Evolutionary conservation across 164 flowering plant species (phyloP), one percentile per base, ranked within the genome.

Genomic region (Hamamelis virginiana): DNA sequence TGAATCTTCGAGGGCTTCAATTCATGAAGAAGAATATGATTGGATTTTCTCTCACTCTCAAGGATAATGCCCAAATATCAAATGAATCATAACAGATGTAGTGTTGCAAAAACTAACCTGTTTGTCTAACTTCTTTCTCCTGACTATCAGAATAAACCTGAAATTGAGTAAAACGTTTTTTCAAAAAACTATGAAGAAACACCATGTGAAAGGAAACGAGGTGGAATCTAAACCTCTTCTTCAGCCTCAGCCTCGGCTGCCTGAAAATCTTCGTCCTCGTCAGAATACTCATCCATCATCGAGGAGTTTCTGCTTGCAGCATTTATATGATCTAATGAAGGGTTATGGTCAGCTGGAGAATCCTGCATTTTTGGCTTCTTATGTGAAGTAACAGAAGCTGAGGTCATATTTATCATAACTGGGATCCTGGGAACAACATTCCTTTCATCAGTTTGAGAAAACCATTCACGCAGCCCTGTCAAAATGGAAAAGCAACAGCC

Each of bases 211-310:
- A n/a, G n/a, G n/a, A n/a, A n/a, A n/a, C n/a, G n/a, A n/a, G n/a
- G n/a, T n/a, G n/a, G n/a, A n/a, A n/a, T 6, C 41, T 59, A 33
- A 33, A 91, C 98, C 97, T 93, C 92, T 80, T 86, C 90, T 59
- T 91, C 93, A 23, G 80, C 64, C 60, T 87, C 96, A 64, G 80
- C 64, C 60, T 87, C 96, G 62, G 91, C 79, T 62, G 75, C 62
- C 76, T 90, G 99, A 77, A 77, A 85, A 60, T 91, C 99, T 66
- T 96, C 98, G 75, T 96, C 99, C 22, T 96, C 99, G 70, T 96
- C 99, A 59, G 98, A 91, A 73, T 83, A 80, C 66, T 92, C 98
- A 83, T 96, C 99, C 88, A 92, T 67, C 85, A 90, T 62, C 41
- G 75, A 81, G 44, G 91, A 85, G 77, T 90, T 87, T 81, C 89